Conservation (phyloP, 2,329 filamentous ascomycete species). For the Cladosporium colombiae region DNA sequence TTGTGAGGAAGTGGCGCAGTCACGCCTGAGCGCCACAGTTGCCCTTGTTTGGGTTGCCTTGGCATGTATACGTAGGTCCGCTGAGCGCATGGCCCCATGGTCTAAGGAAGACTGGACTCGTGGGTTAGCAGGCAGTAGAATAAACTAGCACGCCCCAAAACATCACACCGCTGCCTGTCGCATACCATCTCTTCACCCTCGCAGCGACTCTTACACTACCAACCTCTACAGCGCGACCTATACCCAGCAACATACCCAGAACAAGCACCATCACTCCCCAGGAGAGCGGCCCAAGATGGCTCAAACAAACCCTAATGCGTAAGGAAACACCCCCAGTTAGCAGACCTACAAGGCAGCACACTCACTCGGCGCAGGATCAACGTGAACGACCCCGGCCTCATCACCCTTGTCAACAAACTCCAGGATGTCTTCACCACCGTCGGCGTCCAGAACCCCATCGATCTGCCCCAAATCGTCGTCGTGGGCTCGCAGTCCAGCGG, state of each 20-base stretch:
- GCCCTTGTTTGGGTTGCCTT: slow-evolving; percentile 7
- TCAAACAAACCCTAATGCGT: slow-evolving; percentile 36
- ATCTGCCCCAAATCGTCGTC: slow-evolving; percentile 95
- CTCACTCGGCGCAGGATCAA: slow-evolving; percentile 58
- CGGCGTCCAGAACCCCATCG: slow-evolving; percentile 96
- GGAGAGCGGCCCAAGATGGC: slow-evolving; percentile 31
- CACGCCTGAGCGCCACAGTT: background rate
- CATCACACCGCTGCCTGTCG: slow-evolving; percentile 10
- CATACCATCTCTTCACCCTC: background rate
- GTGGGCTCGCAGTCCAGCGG: slow-evolving; percentile 98
- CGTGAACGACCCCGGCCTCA: slow-evolving; percentile 69
- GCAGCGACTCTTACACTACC: background rate
- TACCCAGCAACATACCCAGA: background rate
- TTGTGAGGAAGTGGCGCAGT: background rate
- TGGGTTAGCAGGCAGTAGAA: slow-evolving; percentile 15
- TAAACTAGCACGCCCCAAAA: background rate
- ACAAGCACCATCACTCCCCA: background rate
- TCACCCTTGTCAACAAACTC: slow-evolving; percentile 93
- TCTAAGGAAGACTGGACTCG: background rate
- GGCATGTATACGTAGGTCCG: slow-evolving; percentile 15
- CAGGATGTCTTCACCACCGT: slow-evolving; percentile 99
- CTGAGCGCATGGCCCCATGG: slow-evolving; percentile 11
- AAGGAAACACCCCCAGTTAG: slow-evolving; percentile 19
- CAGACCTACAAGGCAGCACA: background rate
- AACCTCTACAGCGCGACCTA: background rate